Conservation (phyloP, 495 filamentous ascomycete genomes). For the Staphylotrichum tortipilum region DNA sequence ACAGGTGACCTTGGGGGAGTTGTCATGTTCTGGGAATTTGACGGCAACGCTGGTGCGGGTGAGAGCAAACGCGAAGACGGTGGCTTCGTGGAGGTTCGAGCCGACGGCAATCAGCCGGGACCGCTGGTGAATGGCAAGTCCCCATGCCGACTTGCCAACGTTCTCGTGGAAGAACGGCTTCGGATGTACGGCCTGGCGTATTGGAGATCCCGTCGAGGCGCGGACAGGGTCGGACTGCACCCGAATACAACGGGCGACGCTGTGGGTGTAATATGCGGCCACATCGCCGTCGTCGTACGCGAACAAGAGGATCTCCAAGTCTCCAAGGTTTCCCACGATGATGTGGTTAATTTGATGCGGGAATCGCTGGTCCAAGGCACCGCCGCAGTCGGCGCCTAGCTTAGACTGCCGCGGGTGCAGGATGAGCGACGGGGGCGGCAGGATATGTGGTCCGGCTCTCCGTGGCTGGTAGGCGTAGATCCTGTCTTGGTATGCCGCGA, state of each 20-base stretch:
- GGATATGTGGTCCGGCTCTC: constrained; percentile 49
- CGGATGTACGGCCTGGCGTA: constrained; percentile 1
- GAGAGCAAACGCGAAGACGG: constrained; percentile 67
- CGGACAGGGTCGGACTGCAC: background rate
- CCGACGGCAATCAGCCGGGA: constrained; percentile 73
- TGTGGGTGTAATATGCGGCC: constrained; percentile 61
- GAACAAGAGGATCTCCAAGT: constrained; percentile 68
- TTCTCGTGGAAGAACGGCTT: constrained; percentile 63
- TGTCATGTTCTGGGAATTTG: background rate
- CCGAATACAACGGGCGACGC: constrained; percentile 25
- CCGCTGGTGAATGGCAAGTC: constrained; percentile 72
- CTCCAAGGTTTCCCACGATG: constrained; percentile 68
- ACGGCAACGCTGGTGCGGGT: constrained; percentile 22
- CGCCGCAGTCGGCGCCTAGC: constrained; percentile 30
- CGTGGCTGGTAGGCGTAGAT: constrained; percentile 69
- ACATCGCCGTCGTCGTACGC: constrained; percentile 87
- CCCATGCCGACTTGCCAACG: constrained; percentile 78
- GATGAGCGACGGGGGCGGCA: constrained; percentile 52
- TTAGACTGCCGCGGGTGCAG: constrained; percentile 53
- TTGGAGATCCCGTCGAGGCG: background rate
- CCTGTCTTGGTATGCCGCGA: constrained; percentile 61
- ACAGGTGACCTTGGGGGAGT: constrained; percentile 9
- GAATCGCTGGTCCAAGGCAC: constrained; percentile 45
- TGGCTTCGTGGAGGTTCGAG: constrained; percentile 59
- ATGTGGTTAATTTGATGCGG: constrained; percentile 75